Percentiles rank a stretch among this genome's conserved stretches.
These are phyloP conservation scores for Alopecurus myosuroides DNA, from an alignment of 176 grass and related monocot genomes.

Conservation along the genomic window DNA sequence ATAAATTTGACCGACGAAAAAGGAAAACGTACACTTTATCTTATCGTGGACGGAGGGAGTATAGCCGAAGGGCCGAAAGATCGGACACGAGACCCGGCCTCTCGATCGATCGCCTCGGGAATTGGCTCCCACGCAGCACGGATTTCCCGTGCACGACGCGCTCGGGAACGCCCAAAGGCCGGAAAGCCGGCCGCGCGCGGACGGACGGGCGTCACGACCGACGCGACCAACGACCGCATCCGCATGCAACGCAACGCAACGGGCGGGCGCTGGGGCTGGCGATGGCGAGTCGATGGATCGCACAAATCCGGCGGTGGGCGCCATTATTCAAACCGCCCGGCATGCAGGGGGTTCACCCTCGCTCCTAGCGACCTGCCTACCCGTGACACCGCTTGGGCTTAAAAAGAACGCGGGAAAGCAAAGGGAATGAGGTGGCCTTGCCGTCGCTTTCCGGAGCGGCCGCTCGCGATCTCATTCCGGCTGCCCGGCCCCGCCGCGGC, in stretches of 20 bases:
- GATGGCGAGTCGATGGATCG: neutral
- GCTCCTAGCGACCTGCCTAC: too few relatives aligned
- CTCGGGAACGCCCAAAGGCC: constrained; percentile 66
- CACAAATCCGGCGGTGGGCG: neutral
- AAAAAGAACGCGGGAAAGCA: constrained; percentile 44
- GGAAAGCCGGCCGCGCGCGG: constrained; percentile 45
- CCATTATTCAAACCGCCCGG: constrained; percentile 42
- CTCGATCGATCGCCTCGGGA: constrained; percentile 47
- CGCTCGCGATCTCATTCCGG: constrained; percentile 50
- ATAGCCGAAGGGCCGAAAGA: constrained; percentile 49
- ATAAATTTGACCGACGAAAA: too few relatives aligned
- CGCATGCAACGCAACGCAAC: neutral
- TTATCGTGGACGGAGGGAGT: too few relatives aligned
- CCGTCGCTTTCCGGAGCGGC: constrained; percentile 70
- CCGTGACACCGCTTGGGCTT: constrained; percentile 1
- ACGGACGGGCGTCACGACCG: constrained; percentile 38
- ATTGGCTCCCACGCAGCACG: constrained; percentile 79
- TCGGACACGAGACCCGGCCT: neutral
- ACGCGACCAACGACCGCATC: constrained; percentile 15
- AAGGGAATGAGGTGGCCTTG: constrained; percentile 51
- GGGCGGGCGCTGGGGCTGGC: neutral
- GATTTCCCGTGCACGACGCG: constrained; percentile 68
- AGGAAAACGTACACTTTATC: too few relatives aligned
- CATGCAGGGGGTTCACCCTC: neutral
- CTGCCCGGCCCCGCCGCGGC: constrained; percentile 38